A percentile compares a stretch with the other conserved stretches of the same genome.
phyloP scores from a whole-genome alignment of 2,329 filamentous ascomycete species.

The Colletotrichum sansevieriae region DNA sequence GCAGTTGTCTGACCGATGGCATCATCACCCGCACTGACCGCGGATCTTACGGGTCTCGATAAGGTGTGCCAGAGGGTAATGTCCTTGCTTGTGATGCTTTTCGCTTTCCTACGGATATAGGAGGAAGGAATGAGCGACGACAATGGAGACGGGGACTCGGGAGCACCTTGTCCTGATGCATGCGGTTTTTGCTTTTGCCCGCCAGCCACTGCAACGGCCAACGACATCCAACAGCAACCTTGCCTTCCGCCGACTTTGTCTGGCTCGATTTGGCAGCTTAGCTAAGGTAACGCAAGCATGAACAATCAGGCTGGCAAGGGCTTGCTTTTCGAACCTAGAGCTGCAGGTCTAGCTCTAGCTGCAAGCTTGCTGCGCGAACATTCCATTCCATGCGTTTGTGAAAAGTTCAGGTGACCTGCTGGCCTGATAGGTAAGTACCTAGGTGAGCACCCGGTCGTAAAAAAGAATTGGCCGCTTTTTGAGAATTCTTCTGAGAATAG shows the following conservation, averaged over 20 bases:
- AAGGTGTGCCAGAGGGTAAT: neutral
- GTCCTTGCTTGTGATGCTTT: neutral
- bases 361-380: neutral
- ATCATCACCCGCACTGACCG: constrained; percentile 24
- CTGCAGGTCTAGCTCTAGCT: neutral
- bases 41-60: neutral
- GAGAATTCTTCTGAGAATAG: no score
- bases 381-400: no score
- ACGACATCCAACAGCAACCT: constrained; percentile 10
- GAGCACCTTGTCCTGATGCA: neutral
- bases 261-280: neutral
- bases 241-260: constrained; percentile 4
- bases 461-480: no score
- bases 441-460: no score
- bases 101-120: neutral
- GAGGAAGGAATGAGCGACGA: neutral
- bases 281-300: no score
- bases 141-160: no score
- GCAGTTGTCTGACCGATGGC: constrained; percentile 21
- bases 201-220: constrained; percentile 23
- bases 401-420: no score
- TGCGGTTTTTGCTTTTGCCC: constrained; percentile 34
- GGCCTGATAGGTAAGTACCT: neutral
- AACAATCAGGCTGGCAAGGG: no score
- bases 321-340: no score